Base-by-base conservation (phyloP, 176 grass and related monocot species). In the Carex parvula region DNA sequence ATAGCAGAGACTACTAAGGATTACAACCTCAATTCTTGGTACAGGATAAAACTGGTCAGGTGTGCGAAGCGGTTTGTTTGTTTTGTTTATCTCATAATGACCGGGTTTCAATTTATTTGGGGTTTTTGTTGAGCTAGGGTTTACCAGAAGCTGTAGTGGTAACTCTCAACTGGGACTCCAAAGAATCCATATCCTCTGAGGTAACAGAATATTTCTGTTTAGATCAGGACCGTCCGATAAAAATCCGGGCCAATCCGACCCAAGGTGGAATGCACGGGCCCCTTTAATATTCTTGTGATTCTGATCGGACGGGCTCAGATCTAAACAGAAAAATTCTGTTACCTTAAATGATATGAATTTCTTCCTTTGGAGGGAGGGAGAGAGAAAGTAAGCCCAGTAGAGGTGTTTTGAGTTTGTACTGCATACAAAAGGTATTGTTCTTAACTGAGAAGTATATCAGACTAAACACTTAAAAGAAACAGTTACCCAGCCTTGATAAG, bases 401-500 rank as follows among this genome's bases (percentile, higher is more conserved):
- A 50, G 10, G 9, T 50, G 46, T 50, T 50, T 50, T 50, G 46
- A 50, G 8, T 11, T 50, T 10, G 9, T 50, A 11, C 46, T 11
- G 9, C 68, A 59, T 41, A 37, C 82, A 60, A 15, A 60, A 3
- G 42, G 33, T 0, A 17, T 67, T 33, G 65, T 65, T 12, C 10
- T 33, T 29, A 63, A 81, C 58, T 0, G 2, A 42, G 11, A 79
- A 20, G 39, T 12, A 64, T 20, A 32, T 60, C 17, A 66, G 59
- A 62, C 6, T 48, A 29, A 83, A 33, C 33, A 59, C 37, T 53
- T 26, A 9, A 82, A 73, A 73, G 0, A 24, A 60, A 32, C 1
- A 80, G 58, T 69, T 86, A 95, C 93, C 93, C 89, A 7, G 88
- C 86, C 46, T 89, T 92, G 59, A 94, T 81, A 86, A 99, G 91